A percentile compares a stretch with the other conserved stretches of the same genome.
Evolutionary conservation across 2,329 filamentous ascomycete species (phyloP).

Genomic region (Calonectria pteridis): DNA sequence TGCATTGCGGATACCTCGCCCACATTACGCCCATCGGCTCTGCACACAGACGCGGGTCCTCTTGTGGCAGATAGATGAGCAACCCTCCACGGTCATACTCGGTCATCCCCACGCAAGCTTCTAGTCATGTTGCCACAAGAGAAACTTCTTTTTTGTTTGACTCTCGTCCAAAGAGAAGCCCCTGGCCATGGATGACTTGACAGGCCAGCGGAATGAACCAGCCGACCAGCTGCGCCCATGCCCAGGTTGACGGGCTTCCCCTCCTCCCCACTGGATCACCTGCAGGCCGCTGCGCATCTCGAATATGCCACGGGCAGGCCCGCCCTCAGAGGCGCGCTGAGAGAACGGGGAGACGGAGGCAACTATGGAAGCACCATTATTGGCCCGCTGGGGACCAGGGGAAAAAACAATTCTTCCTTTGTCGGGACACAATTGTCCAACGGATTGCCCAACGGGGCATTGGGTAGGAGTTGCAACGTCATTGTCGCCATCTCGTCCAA

Average conservation of each 20-base stretch:
- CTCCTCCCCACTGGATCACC: slow-evolving; percentile 36
- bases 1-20: background rate
- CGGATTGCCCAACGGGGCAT: slow-evolving; percentile 1
- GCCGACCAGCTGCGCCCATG: background rate
- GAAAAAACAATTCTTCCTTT: background rate
- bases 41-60: slow-evolving; percentile 22
- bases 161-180: slow-evolving; percentile 4
- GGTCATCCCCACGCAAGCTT: background rate
- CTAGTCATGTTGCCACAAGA: background rate
- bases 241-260: background rate
- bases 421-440: slow-evolving; percentile 5
- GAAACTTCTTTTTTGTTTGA: background rate
- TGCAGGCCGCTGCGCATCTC: slow-evolving; percentile 37
- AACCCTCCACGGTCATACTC: background rate
- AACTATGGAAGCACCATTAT: slow-evolving; percentile 12
- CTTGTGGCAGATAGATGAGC: slow-evolving; percentile 7
- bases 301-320: slow-evolving; percentile 32
- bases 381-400: slow-evolving; percentile 16
- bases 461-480: slow-evolving; percentile 28
- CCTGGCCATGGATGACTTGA: slow-evolving; percentile 1
- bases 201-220: background rate
- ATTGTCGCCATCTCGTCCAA: slow-evolving; percentile 29
- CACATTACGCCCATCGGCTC: background rate
- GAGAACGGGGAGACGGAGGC: slow-evolving; percentile 8
- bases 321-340: slow-evolving; percentile 23